Percentiles rank a stretch among this genome's conserved stretches.
Evolutionary conservation across 768 basidiomycete genomes (phyloP).

Genomic region (Rhodosporidiobolus odoratus): DNA sequence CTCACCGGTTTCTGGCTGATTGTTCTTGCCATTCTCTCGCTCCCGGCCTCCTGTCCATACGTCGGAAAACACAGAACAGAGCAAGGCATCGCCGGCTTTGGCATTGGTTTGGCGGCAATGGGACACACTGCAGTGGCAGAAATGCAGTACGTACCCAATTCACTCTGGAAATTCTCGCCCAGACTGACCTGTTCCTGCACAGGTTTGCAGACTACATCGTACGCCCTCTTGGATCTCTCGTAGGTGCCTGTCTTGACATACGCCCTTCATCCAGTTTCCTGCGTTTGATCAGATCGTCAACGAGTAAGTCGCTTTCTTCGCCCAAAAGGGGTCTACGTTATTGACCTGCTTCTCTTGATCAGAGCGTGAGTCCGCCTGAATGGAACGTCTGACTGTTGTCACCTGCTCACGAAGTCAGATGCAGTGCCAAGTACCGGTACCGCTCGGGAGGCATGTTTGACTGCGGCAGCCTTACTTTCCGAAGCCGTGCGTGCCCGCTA

Average conservation of each 20-base stretch:
- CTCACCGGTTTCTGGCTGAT: background rate
- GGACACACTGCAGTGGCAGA: slow-evolving; percentile 92
- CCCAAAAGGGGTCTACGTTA: no score
- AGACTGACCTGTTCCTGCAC: background rate
- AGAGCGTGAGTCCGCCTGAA: slow-evolving; percentile 3
- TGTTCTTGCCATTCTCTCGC: background rate
- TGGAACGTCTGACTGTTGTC: background rate
- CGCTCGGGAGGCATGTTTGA: slow-evolving; percentile 78
- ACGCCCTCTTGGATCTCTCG: background rate
- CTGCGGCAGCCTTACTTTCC: slow-evolving; percentile 52
- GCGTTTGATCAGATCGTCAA: slow-evolving; percentile 96
- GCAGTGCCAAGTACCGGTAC: slow-evolving; percentile 73
- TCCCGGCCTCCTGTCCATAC: no score
- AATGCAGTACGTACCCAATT: slow-evolving; percentile 51
- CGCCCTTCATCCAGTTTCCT: slow-evolving; percentile 53
- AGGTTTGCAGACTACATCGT: slow-evolving; percentile 46
- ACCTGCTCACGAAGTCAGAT: background rate
- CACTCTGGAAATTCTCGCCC: accelerated
- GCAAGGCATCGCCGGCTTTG: slow-evolving; percentile 84
- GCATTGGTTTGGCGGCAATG: slow-evolving; percentile 84
- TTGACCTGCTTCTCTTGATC: background rate
- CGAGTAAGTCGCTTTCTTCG: slow-evolving; percentile 50
- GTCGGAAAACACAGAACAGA: slow-evolving; percentile 45
- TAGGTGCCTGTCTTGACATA: background rate
- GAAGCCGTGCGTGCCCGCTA: slow-evolving; percentile 49